Evolutionary conservation across 768 basidiomycete species (phyloP), one percentile per base, ranked within the genome.

Genomic region (Russula sp.): DNA sequence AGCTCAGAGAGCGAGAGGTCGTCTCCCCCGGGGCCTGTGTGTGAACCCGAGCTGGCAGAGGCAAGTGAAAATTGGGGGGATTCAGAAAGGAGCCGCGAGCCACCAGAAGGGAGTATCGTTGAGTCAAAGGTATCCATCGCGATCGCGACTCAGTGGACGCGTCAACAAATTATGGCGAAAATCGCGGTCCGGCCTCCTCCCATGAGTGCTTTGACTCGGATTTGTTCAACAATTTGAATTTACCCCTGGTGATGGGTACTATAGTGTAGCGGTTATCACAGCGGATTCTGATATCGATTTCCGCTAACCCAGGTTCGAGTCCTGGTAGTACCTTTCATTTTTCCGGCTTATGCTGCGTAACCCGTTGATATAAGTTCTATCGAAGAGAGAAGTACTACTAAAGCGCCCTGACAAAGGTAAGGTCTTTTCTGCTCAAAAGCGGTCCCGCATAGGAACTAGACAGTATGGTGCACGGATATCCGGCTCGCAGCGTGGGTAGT

Each of bases 1-100:
- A 85, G 77, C 63, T 85, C 84, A 1, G 84, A 83, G 50, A 85
- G 71, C 6, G 83, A 84, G 3, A 85, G 76, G 70, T 84, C 84
- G 63, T 77, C 78, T 39, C 76, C 77, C 16, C 77, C 77, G 18
- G 74, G 78, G 6, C 77, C 80, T 2, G 78, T 78, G 61, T 74
- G 68, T 11, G 71, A 73, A 49, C 63, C 67, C 6, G 73, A 70
- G 48, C 75, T 70, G 13, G 69, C 68, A 31, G 72, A 68, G 11
- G 61, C 51, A 52, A 68, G 62, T 4, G 58, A 51, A 44, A 74
- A 72, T 52, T 76, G 73, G 6, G 78, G 74, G 0, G 82, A 78
- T 66, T 82, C 79, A 10, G 79, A 80, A 45, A 85, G 75, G 14
- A 85, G 73, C 54, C 72, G 74, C 2, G 81, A 79, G 60, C 73